Evolutionary conservation across 805 yeast species (phyloP), one percentile per base, ranked within the genome.

Genomic region (Ogataea nitratoaversa): DNA sequence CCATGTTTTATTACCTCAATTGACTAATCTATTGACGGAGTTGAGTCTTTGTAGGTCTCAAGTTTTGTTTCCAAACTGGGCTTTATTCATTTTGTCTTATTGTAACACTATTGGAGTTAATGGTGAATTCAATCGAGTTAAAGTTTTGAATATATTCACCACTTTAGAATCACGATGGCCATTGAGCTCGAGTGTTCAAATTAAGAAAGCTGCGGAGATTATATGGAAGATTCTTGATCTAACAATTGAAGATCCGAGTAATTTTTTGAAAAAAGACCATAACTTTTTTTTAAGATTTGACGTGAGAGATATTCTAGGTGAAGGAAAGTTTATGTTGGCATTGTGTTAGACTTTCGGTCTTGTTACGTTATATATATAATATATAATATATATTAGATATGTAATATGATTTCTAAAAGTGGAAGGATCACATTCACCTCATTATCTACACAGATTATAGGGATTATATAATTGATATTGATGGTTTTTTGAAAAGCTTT

Each of bases 51-150:
- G 36, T 18, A 32, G 38, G 25, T 31, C 42, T 30, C 43, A 45
- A 13, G 46, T 47, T 4, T 48, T 59, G 12, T 60, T 54, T 24
- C 67, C 67, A 6, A 48, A 48, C 9, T 63, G 67, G 67, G 40
- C 62, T n/a, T 30, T 63, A 11, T 42, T 62, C 11, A 51, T 62
- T 2, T 28, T 55, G 3, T 43, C 60, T 0, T 38, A 47, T 7
- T 50, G 57, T 31, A 44, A 44, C 8, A 44, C 38, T n/a, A 36
- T 34, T 14, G 42, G 34, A 5, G 19, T 31, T 8, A 37, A 48
- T 18, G 61, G 50, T 16, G 50, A 46, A 14, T 25, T 38, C 4
- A 41, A 32, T 1, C 40, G 63, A 18, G 8, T 49, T 1, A 29
- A 34, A 17, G 44, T 57, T 1, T 36, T 60, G 19, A 47, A 50